Percentiles rank a stretch among this genome's conserved stretches.
These are phyloP conservation scores for Schizophyllum commune DNA, from an alignment of 1,284 basidiomycete genomes.

Conservation along the genomic window DNA sequence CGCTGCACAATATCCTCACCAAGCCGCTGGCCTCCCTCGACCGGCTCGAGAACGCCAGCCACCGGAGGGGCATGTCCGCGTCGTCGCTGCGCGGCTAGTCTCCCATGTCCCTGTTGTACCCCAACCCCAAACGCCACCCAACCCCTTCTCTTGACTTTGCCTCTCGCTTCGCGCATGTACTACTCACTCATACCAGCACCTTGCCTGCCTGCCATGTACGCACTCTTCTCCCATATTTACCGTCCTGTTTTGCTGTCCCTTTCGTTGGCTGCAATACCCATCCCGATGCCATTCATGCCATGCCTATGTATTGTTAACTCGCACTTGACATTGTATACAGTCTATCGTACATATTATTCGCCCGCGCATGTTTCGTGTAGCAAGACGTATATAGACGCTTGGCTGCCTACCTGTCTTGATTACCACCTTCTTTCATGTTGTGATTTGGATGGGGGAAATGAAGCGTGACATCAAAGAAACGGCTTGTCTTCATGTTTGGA, in stretches of 20 bases:
- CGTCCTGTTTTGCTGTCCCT: background rate
- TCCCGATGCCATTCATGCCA: background rate
- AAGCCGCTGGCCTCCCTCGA: slow-evolving; percentile 45
- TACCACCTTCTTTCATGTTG: background rate
- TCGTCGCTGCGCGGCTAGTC: background rate
- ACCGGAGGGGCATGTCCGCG: slow-evolving; percentile 56
- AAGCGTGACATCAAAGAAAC: too few species aligned
- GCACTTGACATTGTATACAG: background rate
- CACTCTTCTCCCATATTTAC: background rate
- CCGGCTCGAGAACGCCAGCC: slow-evolving; percentile 27
- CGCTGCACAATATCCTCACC: slow-evolving; percentile 41
- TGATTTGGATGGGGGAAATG: background rate
- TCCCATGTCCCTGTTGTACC: background rate
- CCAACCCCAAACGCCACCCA: slow-evolving; percentile 6
- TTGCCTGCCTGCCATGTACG: background rate
- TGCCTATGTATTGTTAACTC: background rate
- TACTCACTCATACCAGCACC: background rate
- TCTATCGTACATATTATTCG: background rate
- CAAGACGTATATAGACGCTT: background rate
- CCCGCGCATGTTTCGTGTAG: background rate
- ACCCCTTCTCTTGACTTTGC: slow-evolving; percentile 20
- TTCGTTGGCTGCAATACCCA: background rate
- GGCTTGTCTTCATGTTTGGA: too few species aligned
- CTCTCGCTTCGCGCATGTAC: slow-evolving; percentile 4
- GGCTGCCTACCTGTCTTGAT: background rate